These are phyloP conservation scores for Boletus reticulatus DNA, from an alignment of 768 basidiomycete genomes.

Conservation along the genomic window DNA sequence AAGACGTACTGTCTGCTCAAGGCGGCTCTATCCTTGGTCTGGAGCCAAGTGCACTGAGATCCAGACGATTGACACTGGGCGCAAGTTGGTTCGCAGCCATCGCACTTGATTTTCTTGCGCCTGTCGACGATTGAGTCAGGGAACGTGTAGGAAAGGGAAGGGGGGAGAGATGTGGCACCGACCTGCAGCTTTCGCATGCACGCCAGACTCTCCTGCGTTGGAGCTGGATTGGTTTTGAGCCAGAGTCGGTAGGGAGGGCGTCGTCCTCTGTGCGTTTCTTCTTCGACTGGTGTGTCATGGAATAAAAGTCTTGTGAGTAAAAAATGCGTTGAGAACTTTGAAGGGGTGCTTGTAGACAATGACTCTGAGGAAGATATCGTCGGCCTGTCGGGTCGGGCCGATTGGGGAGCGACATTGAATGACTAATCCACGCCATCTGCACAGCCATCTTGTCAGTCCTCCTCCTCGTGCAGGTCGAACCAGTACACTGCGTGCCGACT, in stretches of 20 bases:
- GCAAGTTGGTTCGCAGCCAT: conserved; percentile 83
- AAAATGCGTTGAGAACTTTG: conserved; percentile 21
- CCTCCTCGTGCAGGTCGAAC: conserved; percentile 14
- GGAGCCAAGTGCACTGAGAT: conserved; percentile 83
- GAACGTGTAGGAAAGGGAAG: conserved; percentile 8
- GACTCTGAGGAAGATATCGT: conserved; percentile 32
- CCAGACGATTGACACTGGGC: conserved; percentile 75
- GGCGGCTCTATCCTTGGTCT: conserved; percentile 89
- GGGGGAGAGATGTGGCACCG: conserved; percentile 27
- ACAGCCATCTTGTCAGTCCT: conserved; percentile 26
- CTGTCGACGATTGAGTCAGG: conserved; percentile 38
- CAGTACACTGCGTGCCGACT: conserved; percentile 15
- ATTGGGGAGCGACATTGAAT: conserved; percentile 24
- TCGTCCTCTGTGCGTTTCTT: conserved; percentile 76
- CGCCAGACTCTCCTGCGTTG: conserved; percentile 83
- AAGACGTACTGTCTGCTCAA: conserved; percentile 80
- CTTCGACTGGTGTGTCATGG: conserved; percentile 59
- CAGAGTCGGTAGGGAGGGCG: conserved; percentile 45
- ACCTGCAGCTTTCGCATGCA: conserved; percentile 89
- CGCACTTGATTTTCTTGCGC: conserved; percentile 93
- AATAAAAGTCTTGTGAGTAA: conserved; percentile 43
- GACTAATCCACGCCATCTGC: conserved; percentile 36
- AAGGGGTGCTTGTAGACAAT: conserved; percentile 17
- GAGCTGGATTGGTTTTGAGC: conserved; percentile 70
- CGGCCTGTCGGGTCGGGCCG: conserved; percentile 37